phyloP scores from a whole-genome alignment of 371 early-diverging fungal species.

The Saksenaea oblongispora region DNA sequence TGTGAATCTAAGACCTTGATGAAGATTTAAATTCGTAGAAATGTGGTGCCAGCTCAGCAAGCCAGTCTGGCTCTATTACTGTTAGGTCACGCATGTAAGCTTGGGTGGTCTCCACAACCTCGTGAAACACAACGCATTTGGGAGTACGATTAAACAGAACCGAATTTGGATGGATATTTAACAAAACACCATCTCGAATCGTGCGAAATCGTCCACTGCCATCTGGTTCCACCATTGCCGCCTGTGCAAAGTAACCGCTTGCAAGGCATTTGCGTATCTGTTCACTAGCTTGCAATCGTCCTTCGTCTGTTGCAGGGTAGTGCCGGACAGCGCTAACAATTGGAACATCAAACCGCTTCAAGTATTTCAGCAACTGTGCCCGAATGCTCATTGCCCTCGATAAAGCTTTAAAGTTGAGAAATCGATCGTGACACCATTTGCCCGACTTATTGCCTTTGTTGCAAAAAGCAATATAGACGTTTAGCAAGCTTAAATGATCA shows the following conservation, averaged over 20 bases:
- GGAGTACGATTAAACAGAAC: constrained; percentile 76
- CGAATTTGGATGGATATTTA: constrained; percentile 76
- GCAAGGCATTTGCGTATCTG: constrained; percentile 72
- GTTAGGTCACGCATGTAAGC: constrained; percentile 75
- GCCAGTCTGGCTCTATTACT: constrained; percentile 72
- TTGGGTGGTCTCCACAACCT: constrained; percentile 76
- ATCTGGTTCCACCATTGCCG: constrained; percentile 64
- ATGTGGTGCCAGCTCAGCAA: constrained; percentile 69
- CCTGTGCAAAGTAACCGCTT: constrained; percentile 77
- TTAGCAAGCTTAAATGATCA: constrained; percentile 78
- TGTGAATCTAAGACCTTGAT: neutral
- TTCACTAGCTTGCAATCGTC: constrained; percentile 35
- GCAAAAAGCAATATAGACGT: constrained; percentile 80
- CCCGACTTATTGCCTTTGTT: constrained; percentile 61
- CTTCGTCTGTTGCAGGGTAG: constrained; percentile 25
- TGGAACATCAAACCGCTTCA: constrained; percentile 57
- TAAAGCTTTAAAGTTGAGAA: constrained; percentile 74
- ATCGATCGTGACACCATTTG: constrained; percentile 77
- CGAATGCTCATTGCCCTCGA: constrained; percentile 72
- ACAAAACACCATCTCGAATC: constrained; percentile 57
- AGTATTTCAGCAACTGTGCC: constrained; percentile 66
- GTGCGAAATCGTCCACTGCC: constrained; percentile 68
- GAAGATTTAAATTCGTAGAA: constrained; percentile 51
- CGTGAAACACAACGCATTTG: constrained; percentile 80
- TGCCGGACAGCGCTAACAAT: constrained; percentile 42